Evolutionary conservation across 1,284 basidiomycete species (phyloP).

Genomic region (Trametes versicolor): DNA sequence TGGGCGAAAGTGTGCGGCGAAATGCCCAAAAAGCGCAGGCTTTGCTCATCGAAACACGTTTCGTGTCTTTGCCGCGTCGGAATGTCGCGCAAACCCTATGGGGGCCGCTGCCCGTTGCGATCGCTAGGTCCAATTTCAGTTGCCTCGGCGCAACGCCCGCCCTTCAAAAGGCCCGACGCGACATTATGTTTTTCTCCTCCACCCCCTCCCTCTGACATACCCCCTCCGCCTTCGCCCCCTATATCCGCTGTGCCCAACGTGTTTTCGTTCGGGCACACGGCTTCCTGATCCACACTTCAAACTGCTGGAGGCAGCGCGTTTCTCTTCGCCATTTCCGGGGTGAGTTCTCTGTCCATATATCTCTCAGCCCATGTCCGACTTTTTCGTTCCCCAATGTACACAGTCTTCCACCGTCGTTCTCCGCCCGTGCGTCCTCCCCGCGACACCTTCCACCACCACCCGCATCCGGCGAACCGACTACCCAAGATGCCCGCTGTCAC

Average conservation of each 20-base stretch:
- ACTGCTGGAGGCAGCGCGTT: constrained; percentile 44
- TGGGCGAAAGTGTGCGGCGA: constrained; percentile 37
- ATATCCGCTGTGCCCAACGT: constrained; percentile 39
- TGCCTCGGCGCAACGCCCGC: constrained; percentile 51
- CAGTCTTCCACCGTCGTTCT: constrained; percentile 33
- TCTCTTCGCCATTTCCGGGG: constrained; percentile 35
- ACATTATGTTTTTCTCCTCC: constrained; percentile 45
- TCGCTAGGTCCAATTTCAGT: constrained; percentile 55
- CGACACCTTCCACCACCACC: constrained; percentile 28
- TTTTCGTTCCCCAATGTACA: constrained; percentile 32
- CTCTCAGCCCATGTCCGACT: constrained; percentile 31
- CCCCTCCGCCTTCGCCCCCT: constrained; percentile 32
- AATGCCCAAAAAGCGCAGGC: constrained; percentile 44
- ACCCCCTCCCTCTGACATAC: constrained; percentile 40
- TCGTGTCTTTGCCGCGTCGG: constrained; percentile 59
- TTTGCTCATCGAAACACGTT: constrained; percentile 66
- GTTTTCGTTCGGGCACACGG: constrained; percentile 37
- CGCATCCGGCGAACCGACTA: constrained; percentile 23
- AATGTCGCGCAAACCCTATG: constrained; percentile 51
- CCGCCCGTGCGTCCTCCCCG: constrained; percentile 31
- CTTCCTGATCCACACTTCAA: constrained; percentile 43
- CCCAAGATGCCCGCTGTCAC: constrained; percentile 40
- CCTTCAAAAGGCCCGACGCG: constrained; percentile 49
- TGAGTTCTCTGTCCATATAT: constrained; percentile 39
- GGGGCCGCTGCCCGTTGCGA: constrained; percentile 56